Evolutionary conservation across 257 asterid genomes (phyloP).

Genomic region (Datura wrightii): DNA sequence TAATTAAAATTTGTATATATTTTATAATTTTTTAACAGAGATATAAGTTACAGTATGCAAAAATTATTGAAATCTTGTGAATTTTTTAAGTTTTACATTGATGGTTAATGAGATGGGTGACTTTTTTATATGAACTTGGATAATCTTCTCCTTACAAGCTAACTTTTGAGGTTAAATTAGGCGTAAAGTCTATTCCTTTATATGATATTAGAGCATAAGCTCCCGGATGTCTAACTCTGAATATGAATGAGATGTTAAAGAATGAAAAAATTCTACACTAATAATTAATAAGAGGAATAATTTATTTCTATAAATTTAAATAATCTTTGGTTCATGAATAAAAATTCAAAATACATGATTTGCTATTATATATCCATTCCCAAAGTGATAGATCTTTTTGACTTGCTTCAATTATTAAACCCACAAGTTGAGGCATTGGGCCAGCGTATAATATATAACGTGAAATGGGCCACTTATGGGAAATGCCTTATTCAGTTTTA

Average conservation of each 20-base stretch:
- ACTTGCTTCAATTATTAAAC: not conserved
- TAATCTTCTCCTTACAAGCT: too few species aligned
- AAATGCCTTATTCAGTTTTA: not conserved
- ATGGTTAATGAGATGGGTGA: too few species aligned
- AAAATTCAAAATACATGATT: not conserved
- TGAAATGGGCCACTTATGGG: slow-evolving; percentile 19
- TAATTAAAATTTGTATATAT: not conserved
- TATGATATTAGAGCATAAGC: too few species aligned
- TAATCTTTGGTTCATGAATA: not conserved
- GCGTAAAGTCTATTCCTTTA: too few species aligned
- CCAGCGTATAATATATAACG: not conserved
- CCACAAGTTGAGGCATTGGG: slow-evolving; percentile 26
- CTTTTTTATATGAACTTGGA: too few species aligned
- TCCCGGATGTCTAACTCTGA: too few species aligned
- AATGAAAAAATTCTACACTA: too few species aligned
- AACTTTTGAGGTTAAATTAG: too few species aligned
- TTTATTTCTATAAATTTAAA: too few species aligned
- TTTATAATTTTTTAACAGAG: not conserved
- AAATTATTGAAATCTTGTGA: not conserved
- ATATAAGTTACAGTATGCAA: fast-evolving
- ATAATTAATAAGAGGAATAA: too few species aligned
- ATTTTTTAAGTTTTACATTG: too few species aligned
- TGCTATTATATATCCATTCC: not conserved
- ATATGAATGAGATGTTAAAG: too few species aligned
- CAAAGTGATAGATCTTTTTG: slow-evolving; percentile 1